These are phyloP conservation scores for Cercospora sp. DNA, from an alignment of 2,329 filamentous ascomycete species.

Conservation along the genomic window DNA sequence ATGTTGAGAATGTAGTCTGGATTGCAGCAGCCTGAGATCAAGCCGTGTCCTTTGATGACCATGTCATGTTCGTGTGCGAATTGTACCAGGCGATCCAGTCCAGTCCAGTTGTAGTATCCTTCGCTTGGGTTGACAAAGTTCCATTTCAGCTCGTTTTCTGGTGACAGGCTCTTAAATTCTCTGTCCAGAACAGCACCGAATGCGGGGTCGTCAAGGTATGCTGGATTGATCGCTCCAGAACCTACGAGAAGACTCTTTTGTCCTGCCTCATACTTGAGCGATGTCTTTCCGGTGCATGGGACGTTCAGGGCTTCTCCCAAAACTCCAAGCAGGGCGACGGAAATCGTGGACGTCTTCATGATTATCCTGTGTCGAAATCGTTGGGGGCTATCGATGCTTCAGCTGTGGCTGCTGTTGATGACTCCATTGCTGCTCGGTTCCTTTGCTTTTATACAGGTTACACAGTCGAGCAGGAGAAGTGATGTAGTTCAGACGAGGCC, in stretches of 20 bases:
- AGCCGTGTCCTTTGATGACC: neutral
- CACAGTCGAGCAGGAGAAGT: neutral
- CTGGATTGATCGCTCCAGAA: neutral
- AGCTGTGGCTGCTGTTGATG: neutral
- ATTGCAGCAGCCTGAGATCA: neutral
- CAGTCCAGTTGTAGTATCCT: neutral
- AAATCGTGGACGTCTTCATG: neutral
- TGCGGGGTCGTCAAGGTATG: neutral
- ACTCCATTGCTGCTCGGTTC: neutral
- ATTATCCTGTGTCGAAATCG: neutral
- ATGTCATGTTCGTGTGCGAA: neutral
- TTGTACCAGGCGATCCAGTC: neutral
- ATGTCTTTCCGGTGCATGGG: neutral
- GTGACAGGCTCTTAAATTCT: neutral
- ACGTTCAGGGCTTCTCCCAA: neutral
- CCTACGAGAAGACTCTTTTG: neutral
- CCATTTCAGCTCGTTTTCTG: neutral
- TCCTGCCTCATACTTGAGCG: neutral
- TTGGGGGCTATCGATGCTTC: neutral
- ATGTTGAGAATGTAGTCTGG: neutral
- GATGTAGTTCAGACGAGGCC: neutral
- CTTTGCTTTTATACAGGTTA: neutral
- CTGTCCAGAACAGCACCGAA: neutral
- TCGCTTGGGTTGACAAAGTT: neutral
- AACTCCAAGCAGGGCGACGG: neutral